Evolutionary conservation across 345 rosid species (phyloP).

Genomic region (Gossypium bickii): DNA sequence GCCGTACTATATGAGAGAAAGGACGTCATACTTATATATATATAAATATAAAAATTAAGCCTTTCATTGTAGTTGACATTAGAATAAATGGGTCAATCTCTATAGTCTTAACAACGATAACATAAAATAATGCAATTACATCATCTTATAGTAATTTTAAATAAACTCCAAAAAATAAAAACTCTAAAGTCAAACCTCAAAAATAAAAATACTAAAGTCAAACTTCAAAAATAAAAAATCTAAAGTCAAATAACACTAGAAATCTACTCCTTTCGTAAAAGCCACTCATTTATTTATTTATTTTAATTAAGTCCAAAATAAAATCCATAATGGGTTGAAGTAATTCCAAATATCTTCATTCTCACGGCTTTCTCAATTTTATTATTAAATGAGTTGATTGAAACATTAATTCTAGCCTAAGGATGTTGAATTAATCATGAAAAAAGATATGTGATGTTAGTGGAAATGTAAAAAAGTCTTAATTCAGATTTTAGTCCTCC

Average conservation of each 20-base stretch:
- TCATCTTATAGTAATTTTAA: not conserved
- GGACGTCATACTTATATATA: too few relatives aligned
- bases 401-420: not conserved
- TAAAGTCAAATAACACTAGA: not conserved
- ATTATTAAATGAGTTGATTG: conserved; percentile 5
- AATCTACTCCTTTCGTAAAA: not conserved
- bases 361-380: not conserved
- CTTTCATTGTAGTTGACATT: not conserved
- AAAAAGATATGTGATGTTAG: too few relatives aligned
- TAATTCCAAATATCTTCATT: not conserved
- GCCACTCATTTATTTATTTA: not conserved
- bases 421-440: not conserved
- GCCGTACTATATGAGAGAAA: too few relatives aligned
- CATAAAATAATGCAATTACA: not conserved
- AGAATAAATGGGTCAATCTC: not conserved
- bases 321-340: not conserved
- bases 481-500: too few relatives aligned
- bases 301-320: not conserved
- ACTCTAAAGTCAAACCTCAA: too few relatives aligned
- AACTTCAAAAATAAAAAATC: too few relatives aligned
- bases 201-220: too few relatives aligned
- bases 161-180: not conserved
- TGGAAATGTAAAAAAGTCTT: too few relatives aligned
- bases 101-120: not conserved
- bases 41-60: too few relatives aligned